Base-by-base conservation (phyloP, 2,329 filamentous ascomycete genomes). In the Arthrinium phaeospermum region DNA sequence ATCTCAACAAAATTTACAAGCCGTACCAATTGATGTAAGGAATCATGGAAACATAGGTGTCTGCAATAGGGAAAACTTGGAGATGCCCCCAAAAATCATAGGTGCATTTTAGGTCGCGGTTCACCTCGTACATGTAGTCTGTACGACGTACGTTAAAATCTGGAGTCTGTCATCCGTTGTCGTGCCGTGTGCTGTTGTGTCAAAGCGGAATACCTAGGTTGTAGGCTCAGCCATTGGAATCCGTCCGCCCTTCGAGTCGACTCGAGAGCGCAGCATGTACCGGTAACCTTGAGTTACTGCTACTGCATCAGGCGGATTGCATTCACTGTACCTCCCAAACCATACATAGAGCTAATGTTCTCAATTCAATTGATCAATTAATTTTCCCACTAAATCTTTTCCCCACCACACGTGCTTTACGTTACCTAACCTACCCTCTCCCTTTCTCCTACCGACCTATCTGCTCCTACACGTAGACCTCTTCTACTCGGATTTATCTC, bases 401-500 rank as follows among this genome's bases (percentile, higher is more conserved):
- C 57, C 57, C 57, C 57, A 64, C 57, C 57, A 64, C 57, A 41
- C 22, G 34, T 64, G 57, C 57, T 64, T 64, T 64, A 41, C 57
- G 30, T 64, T 41, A 64, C 57, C 57, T 41, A 64, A 57, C 46
- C 46, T 45, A 45, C 34, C 53, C 53, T 57, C 53, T 64, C 57
- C 57, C 10, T 64, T 64, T n/a, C 57, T 34, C 53, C 27, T 41
- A 64, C 57, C 30, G 51, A 30, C 51, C 27, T 57, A 30, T 30
- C 51, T 61, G 37, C 51, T 24, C 57, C 34, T 64, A 64, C 57
- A 64, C 57, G 57, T 41, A 64, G 57, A 64, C 57, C 57, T 64
- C 57, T 64, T 64, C 57, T 61, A 37, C 53, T 64, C 57, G 57
- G 57, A 64, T 41, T 41, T 64, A 64, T 64, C 57, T 64, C 57